phyloP scores from a whole-genome alignment of 176 grass and related monocot genomes.

The Saccharum spontaneum region DNA sequence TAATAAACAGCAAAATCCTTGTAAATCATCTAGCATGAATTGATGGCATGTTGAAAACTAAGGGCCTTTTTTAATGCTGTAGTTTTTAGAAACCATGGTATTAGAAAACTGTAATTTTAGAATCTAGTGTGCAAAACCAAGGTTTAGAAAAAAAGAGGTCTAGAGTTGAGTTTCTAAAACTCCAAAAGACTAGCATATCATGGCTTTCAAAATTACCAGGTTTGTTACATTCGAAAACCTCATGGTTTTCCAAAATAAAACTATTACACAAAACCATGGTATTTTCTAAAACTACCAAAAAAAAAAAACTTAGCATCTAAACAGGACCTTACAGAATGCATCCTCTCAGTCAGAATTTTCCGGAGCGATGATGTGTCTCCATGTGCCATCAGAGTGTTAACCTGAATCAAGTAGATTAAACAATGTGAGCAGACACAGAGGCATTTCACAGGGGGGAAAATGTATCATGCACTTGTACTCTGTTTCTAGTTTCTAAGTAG shows the following conservation, averaged over 20 bases:
- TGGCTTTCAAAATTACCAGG: background rate
- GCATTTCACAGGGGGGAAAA: background rate
- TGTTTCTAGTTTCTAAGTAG: slow-evolving; percentile 3
- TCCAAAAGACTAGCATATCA: background rate
- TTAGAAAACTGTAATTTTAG: background rate
- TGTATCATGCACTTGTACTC: slow-evolving; percentile 1
- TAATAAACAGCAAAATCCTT: slow-evolving; percentile 17
- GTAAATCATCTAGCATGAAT: slow-evolving; percentile 1
- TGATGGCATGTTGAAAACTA: slow-evolving; percentile 38
- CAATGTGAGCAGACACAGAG: slow-evolving; percentile 17
- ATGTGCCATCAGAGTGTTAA: slow-evolving; percentile 75
- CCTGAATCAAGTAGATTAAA: slow-evolving; percentile 54
- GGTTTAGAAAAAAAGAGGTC: background rate
- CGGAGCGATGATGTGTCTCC: slow-evolving; percentile 77
- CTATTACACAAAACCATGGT: background rate
- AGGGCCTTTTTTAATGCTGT: background rate
- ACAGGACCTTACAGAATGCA: slow-evolving; percentile 72
- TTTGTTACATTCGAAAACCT: background rate
- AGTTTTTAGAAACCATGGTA: background rate
- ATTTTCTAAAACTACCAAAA: background rate
- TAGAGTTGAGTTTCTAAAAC: background rate
- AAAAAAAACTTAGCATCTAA: background rate
- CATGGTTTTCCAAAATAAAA: background rate
- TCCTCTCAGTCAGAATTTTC: slow-evolving; percentile 76
- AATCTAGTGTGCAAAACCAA: background rate